Percentiles rank a stretch among this genome's conserved stretches.
Evolutionary conservation across 169 alveolate species (phyloP).

Genomic region (Plasmodium knowlesi): DNA sequence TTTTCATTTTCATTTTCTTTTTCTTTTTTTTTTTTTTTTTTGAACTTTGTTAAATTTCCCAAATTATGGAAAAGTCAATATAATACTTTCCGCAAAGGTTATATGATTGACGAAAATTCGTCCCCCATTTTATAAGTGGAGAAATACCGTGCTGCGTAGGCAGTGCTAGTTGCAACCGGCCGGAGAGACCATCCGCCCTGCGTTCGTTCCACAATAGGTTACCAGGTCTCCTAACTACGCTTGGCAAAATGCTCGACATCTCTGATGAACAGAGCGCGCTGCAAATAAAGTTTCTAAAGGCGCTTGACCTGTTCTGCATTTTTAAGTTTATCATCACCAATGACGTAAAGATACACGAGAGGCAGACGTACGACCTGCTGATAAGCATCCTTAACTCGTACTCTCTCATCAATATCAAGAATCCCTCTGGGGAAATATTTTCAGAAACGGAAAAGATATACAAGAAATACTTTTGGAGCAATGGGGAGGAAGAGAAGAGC

Average conservation of each 20-base stretch:
- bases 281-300: constrained; percentile 75
- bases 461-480: not conserved
- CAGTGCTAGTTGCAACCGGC: not conserved
- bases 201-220: not conserved
- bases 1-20: not conserved
- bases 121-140: not conserved
- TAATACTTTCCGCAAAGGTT: not conserved
- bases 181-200: not conserved
- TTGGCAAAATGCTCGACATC: constrained; percentile 18
- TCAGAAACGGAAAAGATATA: constrained; percentile 23
- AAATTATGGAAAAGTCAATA: not conserved
- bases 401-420: constrained; percentile 16
- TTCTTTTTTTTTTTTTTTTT: not conserved
- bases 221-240: not conserved
- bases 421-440: not conserved
- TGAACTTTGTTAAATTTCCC: not conserved
- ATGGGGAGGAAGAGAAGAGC: not conserved
- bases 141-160: not conserved
- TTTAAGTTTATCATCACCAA: constrained; percentile 75
- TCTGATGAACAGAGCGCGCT: constrained; percentile 67
- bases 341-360: constrained; percentile 74
- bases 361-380: constrained; percentile 47
- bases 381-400: constrained; percentile 31
- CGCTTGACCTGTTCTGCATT: constrained; percentile 79
- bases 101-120: not conserved